A percentile compares a stretch with the other conserved stretches of the same genome.
Conservation (phyloP, 2,329 filamentous ascomycete genomes). For the Colletotrichum tanaceti region DNA sequence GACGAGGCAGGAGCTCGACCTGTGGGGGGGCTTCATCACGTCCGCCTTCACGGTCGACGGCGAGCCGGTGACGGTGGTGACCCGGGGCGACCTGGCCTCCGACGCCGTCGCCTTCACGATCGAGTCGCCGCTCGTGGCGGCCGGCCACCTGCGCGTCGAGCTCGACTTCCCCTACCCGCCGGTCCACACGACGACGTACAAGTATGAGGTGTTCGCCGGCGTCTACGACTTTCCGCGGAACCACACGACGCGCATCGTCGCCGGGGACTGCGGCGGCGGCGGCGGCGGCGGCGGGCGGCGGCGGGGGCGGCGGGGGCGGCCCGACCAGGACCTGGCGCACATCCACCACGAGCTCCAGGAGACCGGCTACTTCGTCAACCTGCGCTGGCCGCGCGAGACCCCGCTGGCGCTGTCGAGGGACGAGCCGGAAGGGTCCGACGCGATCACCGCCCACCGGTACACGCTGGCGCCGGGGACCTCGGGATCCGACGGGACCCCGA, state of each 20-base stretch:
- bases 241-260: conserved; percentile 51
- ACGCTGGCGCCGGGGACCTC: conserved; percentile 46
- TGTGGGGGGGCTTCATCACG: conserved; percentile 54
- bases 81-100: conserved; percentile 52
- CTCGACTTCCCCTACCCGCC: conserved; percentile 58
- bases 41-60: conserved; percentile 52
- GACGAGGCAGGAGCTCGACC: conserved; percentile 49
- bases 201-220: conserved; percentile 58
- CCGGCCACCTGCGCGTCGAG: conserved; percentile 51
- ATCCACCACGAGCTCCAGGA: conserved; percentile 52
- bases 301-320: too few species aligned
- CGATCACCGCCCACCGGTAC: conserved; percentile 49
- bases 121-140: conserved; percentile 50
- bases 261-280: conserved; percentile 32
- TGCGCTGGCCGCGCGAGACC: conserved; percentile 47
- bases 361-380: conserved; percentile 54
- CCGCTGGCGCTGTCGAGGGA: conserved; percentile 38
- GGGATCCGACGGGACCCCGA: neutral
- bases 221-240: conserved; percentile 53
- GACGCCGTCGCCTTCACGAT: conserved; percentile 53
- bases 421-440: conserved; percentile 44
- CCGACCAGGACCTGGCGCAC: conserved; percentile 43
- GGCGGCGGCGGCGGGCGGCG: too few species aligned
- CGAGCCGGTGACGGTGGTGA: conserved; percentile 49
- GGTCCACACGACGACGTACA: conserved; percentile 54